A percentile compares a stretch with the other conserved stretches of the same genome.
These are phyloP conservation scores for Suhomyces anneliseae DNA, from an alignment of 1,139 yeast species.

Conservation along the genomic window DNA sequence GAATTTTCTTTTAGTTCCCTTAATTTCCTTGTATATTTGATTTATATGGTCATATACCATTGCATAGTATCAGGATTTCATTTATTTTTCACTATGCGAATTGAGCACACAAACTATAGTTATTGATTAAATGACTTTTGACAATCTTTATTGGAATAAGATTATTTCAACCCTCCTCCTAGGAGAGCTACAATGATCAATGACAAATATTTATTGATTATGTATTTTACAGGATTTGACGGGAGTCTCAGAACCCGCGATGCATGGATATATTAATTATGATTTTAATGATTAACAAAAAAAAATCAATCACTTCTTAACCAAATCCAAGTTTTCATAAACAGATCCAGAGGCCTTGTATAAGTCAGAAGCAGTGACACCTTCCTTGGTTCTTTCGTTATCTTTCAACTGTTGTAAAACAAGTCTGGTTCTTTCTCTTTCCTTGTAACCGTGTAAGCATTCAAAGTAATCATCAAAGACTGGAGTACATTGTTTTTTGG, in stretches of 20 bases:
- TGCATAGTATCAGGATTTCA: too few relatives aligned
- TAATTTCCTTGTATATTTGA: too few relatives aligned
- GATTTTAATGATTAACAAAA: neutral
- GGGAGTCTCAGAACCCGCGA: neutral
- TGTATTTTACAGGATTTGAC: constrained; percentile 1
- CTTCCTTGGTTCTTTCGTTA: constrained; percentile 40
- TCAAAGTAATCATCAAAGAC: constrained; percentile 49
- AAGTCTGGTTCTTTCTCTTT: constrained; percentile 47
- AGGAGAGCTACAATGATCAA: neutral
- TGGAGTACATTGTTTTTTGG: constrained; percentile 47
- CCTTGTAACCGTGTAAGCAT: constrained; percentile 51
- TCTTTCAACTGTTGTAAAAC: constrained; percentile 50
- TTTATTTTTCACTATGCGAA: too few relatives aligned
- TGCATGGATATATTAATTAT: neutral
- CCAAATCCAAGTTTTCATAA: constrained; percentile 49
- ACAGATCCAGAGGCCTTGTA: constrained; percentile 45
- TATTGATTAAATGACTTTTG: too few relatives aligned
- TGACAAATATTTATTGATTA: neutral
- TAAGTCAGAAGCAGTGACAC: constrained; percentile 46
- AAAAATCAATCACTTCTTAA: constrained; percentile 19
- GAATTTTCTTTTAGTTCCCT: too few relatives aligned
- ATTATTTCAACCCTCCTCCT: neutral
- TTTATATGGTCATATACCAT: too few relatives aligned
- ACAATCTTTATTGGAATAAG: too few relatives aligned
- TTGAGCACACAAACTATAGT: too few relatives aligned